Evolutionary conservation across 129 eudicot species (phyloP), one percentile per base, ranked within the genome.

Genomic region (Sambucus nigra): DNA sequence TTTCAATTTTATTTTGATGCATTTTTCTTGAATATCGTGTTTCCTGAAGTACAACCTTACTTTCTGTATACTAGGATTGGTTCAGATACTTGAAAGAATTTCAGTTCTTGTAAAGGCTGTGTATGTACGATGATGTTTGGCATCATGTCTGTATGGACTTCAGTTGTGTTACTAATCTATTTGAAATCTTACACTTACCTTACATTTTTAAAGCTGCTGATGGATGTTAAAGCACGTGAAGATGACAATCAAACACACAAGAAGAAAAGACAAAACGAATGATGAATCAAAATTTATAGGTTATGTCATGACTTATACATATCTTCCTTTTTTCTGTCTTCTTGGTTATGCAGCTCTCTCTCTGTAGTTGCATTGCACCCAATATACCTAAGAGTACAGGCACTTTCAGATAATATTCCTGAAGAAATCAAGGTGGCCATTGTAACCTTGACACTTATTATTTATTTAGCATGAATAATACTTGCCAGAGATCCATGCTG

Each of bases 321-420:
- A 8, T 42, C 5, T 53, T 26, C 24, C 44, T 35, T 22, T 39
- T 47, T 57, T 51, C 9, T 19, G 25, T 53, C 33, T 25, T 59
- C 17, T 51, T 73, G 51, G 47, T 27, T 26, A 58, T 79, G 81
- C 87, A 91, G 99, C 73, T 91, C 99, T 38, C 95, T 91, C 17
- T 91, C 99, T 8, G 99, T 91, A 56, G 82, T 80, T 73, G 99
- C 99, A 33, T 60, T 91, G 87, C 99, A 91, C 59, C 99, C 99
- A 20, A 61, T 91, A 57, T 91, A 91, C 76, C 83, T 91, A 63
- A 58, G 95, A 70, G 91, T 91, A 50, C 78, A 82, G 65, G 84
- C 94, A 55, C 95, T 91, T 68, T 79, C 99, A 19, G 69, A 74
- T 41, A 73, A 68, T 46, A 79, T 91, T 49, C 78, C 99, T 12